Base-by-base conservation (phyloP, 352 stramenopile species). In the Phytophthora kernoviae region DNA sequence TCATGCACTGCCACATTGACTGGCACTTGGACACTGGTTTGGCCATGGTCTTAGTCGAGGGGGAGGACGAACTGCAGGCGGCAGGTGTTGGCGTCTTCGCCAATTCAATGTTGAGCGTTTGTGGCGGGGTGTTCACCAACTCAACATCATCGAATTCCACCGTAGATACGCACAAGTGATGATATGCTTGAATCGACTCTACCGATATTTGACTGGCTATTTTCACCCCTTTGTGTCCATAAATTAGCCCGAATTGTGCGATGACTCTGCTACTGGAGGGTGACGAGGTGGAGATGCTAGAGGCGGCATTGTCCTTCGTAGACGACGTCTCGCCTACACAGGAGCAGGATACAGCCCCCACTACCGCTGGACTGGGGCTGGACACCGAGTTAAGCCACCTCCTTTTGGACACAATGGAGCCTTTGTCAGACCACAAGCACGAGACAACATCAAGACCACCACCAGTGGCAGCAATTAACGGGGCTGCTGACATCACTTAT, bases 1-100 rank as follows among this genome's bases (percentile, higher is more conserved):
- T 74, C 40, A 14, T 81, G 18, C 72, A 81, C 53, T 78, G 72
- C 53, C 72, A 81, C 46, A 70, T 78, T 21, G 65, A 74, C 2
- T 74, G 60, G 54, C 65, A 78, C 43, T 27, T 77, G 44, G 63
- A 46, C 20, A 55, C 46, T n/a, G 71, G 70, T 15, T 34, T 75
- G 18, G 50, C 65, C 0, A 73, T 70, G 58, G 20, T 72, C 7
- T 43, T 72, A 4, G 63, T 72, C 18, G 63, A 68, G 8, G 58
- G 63, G 1, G 58, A 68, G 30, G 41, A 56, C 1, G 46, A 65
- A 20, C 30, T 77, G 5, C 51, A 61, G 32, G 27, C 42, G 5
- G 30, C 44, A 27, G 66, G 61, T 2, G 50, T 68, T 15, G 34
- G 18, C n/a, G 54, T 50, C n/a, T 63, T 63, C n/a, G 22, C 47